phyloP scores from a whole-genome alignment of 192 early-diverging fungal species.

The Entomortierella parvispora region DNA sequence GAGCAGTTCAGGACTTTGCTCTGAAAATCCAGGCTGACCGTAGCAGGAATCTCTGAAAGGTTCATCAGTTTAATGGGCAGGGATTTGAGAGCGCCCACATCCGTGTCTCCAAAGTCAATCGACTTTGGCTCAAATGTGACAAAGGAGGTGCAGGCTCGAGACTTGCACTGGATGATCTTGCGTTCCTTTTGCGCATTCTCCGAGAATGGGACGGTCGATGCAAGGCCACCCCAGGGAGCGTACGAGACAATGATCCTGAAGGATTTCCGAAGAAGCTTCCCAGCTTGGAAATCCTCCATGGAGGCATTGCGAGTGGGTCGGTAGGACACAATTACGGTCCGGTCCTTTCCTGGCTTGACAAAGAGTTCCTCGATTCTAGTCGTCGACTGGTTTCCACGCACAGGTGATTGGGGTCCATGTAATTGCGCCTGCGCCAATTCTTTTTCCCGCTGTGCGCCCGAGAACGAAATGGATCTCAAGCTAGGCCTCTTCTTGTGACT shows the following conservation, averaged over 20 bases:
- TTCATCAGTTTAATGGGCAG: slow-evolving; percentile 84
- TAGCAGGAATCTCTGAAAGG: slow-evolving; percentile 85
- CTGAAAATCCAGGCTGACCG: slow-evolving; percentile 85
- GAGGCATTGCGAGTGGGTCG: slow-evolving; percentile 71
- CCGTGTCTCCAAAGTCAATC: slow-evolving; percentile 95
- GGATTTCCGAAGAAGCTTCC: slow-evolving; percentile 72
- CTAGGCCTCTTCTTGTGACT: slow-evolving; percentile 28
- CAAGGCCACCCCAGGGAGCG: slow-evolving; percentile 35
- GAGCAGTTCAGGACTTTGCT: slow-evolving; percentile 93
- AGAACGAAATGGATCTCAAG: slow-evolving; percentile 41
- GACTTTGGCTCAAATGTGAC: slow-evolving; percentile 86
- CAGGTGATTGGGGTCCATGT: slow-evolving; percentile 35
- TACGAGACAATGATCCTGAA: slow-evolving; percentile 80
- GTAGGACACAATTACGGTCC: slow-evolving; percentile 84
- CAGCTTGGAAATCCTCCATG: slow-evolving; percentile 73
- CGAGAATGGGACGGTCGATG: slow-evolving; percentile 36
- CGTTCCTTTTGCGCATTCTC: slow-evolving; percentile 62
- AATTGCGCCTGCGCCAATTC: slow-evolving; percentile 50
- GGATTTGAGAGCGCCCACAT: slow-evolving; percentile 93
- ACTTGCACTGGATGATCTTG: slow-evolving; percentile 90
- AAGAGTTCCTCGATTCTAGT: slow-evolving; percentile 89
- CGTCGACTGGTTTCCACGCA: slow-evolving; percentile 51
- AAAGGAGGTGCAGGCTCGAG: slow-evolving; percentile 91
- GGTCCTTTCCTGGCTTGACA: slow-evolving; percentile 85
- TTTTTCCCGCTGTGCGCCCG: slow-evolving; percentile 45